These are phyloP conservation scores for Triticum monococcum DNA, from an alignment of 176 grass and related monocot species.

Conservation along the genomic window DNA sequence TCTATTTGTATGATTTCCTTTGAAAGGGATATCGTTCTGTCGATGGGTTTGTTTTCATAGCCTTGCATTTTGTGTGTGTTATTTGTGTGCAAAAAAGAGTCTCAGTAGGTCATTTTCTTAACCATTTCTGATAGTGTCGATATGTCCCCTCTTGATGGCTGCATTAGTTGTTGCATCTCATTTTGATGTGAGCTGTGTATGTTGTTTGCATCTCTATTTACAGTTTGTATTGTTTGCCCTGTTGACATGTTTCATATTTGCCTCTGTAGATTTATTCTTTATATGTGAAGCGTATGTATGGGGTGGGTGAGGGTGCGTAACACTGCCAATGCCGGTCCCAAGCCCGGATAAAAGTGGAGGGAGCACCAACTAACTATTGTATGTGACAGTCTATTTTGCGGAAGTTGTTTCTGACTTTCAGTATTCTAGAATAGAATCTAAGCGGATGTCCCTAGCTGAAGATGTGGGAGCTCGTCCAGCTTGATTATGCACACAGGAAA, in stretches of 20 bases:
- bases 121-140: too few relatives aligned
- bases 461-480: not conserved
- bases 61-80: not conserved
- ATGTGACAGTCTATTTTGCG: not conserved
- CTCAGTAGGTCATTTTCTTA: not conserved
- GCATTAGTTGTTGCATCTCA: not conserved
- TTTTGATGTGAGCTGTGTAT: not conserved
- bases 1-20: not conserved
- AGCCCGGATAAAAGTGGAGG: conserved; percentile 32
- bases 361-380: not conserved
- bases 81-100: not conserved
- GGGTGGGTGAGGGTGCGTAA: conserved; percentile 31
- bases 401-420: not conserved
- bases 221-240: not conserved
- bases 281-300: not conserved
- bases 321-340: conserved; percentile 51
- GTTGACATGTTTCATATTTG: not conserved
- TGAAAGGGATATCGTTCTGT: not conserved
- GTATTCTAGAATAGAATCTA: too few relatives aligned
- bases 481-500: not conserved
- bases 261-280: not conserved
- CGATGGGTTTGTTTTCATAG: not conserved
- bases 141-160: not conserved
- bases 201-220: not conserved
- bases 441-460: not conserved